Conservation (phyloP, 2,329 filamentous ascomycete species). For the Apiospora sp. region DNA sequence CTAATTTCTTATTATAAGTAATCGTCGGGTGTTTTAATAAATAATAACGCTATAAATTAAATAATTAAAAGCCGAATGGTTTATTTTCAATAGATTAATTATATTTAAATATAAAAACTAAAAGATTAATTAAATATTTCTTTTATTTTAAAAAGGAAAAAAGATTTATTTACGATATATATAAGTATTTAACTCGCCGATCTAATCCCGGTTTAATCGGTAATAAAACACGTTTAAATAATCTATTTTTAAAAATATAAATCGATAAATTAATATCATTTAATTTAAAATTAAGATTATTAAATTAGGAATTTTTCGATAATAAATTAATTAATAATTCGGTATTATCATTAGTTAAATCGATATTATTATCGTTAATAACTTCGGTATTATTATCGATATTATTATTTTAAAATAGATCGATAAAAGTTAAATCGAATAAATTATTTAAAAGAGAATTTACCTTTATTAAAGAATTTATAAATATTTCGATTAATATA, state of each 20-base stretch:
- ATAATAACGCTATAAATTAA: background rate
- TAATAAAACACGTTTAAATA: background rate
- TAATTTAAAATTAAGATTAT: background rate
- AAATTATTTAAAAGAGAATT: background rate
- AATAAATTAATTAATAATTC: background rate
- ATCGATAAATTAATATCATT: background rate
- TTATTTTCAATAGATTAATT: background rate
- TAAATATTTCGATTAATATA: too few relatives aligned
- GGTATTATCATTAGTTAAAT: background rate
- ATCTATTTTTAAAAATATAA: background rate
- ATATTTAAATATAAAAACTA: background rate
- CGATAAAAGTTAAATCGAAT: background rate
- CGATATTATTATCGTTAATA: background rate
- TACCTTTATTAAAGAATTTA: too few relatives aligned
- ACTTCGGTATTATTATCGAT: background rate
- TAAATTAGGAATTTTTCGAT: background rate
- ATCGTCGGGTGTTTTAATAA: background rate
- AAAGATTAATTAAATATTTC: background rate
- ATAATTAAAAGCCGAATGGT: background rate
- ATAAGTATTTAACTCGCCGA: background rate
- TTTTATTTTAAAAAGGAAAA: background rate
- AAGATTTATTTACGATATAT: background rate
- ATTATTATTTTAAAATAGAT: background rate
- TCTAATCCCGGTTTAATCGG: background rate
- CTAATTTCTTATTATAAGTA: background rate